Percentiles rank a stretch among this genome's conserved stretches.
phyloP scores from a whole-genome alignment of 495 filamentous ascomycete species.

The Podospora bellae-mahoneyi region DNA sequence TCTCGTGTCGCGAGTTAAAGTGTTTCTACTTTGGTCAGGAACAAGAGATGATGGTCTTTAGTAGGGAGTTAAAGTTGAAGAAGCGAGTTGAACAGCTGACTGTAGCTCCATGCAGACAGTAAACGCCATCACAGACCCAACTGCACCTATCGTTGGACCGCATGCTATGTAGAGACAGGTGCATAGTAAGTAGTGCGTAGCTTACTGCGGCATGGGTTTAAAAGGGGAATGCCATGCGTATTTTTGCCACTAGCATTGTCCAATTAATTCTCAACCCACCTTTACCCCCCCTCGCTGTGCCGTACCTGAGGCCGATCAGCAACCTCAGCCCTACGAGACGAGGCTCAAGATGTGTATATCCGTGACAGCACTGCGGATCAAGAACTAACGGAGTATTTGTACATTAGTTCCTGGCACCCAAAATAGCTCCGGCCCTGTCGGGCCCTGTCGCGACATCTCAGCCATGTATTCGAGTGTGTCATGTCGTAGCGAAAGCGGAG shows the following conservation, averaged over 20 bases:
- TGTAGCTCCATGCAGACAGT: not conserved
- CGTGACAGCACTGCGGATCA: not conserved
- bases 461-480: not conserved
- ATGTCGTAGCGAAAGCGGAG: not conserved
- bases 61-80: not conserved
- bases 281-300: not conserved
- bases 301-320: not conserved
- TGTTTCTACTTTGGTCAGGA: not conserved
- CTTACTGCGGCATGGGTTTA: not conserved
- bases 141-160: not conserved
- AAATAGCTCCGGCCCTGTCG: not conserved
- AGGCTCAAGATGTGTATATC: not conserved
- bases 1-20: not conserved
- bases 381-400: not conserved
- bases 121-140: not conserved
- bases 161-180: not conserved
- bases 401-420: not conserved
- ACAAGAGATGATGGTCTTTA: not conserved
- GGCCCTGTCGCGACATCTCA: not conserved
- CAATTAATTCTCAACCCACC: not conserved
- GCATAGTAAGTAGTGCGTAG: no score
- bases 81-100: not conserved
- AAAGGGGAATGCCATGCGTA: no score
- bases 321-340: not conserved
- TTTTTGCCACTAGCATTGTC: no score